Evolutionary conservation across 129 eudicot species (phyloP).

Genomic region (Arctium lappa): DNA sequence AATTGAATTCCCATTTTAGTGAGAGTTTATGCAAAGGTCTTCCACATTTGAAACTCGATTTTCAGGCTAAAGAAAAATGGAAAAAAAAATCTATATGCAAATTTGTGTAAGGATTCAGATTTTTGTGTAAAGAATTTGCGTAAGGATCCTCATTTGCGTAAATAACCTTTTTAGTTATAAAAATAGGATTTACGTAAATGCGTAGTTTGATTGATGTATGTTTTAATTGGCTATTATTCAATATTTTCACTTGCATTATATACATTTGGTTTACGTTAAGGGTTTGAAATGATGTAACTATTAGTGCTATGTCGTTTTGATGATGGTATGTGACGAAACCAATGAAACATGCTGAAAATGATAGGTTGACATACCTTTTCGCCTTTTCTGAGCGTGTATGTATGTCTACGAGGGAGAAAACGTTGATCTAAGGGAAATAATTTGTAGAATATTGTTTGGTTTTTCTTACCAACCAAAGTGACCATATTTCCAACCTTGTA

Average conservation of each 20-base stretch:
- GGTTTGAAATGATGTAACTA: not conserved
- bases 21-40: no score
- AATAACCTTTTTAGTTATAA: no score
- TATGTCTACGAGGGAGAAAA: not conserved
- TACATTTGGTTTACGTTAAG: not conserved
- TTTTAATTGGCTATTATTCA: not conserved
- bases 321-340: not conserved
- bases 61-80: no score
- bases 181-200: no score
- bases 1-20: no score
- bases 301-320: not conserved
- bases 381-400: not conserved
- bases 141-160: no score
- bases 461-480: not conserved
- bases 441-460: not conserved
- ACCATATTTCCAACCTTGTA: not conserved
- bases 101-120: no score
- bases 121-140: no score
- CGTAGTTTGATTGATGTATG: not conserved
- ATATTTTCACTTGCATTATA: not conserved
- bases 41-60: no score
- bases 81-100: no score
- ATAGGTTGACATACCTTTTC: no score
- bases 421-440: not conserved
- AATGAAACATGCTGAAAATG: not conserved